Evolutionary conservation across 2,329 filamentous ascomycete genomes (phyloP).

Genomic region (Diaporthe longicolla): DNA sequence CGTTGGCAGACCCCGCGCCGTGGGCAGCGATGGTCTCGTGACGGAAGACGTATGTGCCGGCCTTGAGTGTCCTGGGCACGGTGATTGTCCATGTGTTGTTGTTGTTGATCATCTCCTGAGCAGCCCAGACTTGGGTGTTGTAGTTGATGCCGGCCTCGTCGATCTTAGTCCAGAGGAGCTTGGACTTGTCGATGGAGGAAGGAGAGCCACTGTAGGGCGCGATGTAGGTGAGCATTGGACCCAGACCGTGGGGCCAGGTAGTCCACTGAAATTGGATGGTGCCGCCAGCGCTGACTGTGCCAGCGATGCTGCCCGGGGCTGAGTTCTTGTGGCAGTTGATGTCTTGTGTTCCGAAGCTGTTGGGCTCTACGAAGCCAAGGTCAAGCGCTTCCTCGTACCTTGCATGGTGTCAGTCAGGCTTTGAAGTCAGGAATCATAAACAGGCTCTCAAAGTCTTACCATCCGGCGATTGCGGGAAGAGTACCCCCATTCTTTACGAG

Average conservation of each 20-base stretch:
- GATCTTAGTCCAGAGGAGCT: constrained; percentile 55
- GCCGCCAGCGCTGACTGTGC: constrained; percentile 42
- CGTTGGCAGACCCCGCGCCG: constrained; percentile 54
- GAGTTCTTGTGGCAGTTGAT: constrained; percentile 39
- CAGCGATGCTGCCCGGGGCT: constrained; percentile 35
- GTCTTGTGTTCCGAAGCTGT: constrained; percentile 38
- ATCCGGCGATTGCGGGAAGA: constrained; percentile 44
- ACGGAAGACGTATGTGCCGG: constrained; percentile 61
- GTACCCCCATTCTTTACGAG: constrained; percentile 45
- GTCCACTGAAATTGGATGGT: constrained; percentile 47
- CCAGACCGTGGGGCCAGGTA: constrained; percentile 50
- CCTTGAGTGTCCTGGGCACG: constrained; percentile 53
- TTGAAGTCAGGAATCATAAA: background rate
- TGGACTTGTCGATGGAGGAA: constrained; percentile 49
- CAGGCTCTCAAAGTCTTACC: background rate
- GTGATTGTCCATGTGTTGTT: constrained; percentile 62
- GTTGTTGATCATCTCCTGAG: constrained; percentile 59
- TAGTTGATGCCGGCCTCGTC: constrained; percentile 48
- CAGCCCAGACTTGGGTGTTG: constrained; percentile 51
- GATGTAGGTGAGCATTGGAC: constrained; percentile 50
- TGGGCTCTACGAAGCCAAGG: constrained; percentile 36
- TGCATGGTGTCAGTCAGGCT: constrained; percentile 24
- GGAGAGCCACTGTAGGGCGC: constrained; percentile 45
- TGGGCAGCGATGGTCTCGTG: constrained; percentile 66
- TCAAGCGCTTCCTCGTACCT: constrained; percentile 51